Conservation (phyloP, 371 early-diverging fungal species). For the Dipsacomyces acuminosporus region DNA sequence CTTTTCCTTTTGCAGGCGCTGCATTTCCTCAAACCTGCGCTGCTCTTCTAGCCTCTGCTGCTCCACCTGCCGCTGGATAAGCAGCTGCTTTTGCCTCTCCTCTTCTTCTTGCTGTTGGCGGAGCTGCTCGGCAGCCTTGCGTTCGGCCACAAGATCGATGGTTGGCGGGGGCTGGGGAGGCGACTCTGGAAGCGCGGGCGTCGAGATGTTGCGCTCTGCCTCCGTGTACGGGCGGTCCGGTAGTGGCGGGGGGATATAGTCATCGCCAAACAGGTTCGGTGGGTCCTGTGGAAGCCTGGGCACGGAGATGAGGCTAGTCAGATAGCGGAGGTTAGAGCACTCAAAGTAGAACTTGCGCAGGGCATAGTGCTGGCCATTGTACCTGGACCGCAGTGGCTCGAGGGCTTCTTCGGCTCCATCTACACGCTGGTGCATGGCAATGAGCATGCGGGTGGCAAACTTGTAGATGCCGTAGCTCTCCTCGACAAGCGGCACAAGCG, state of each 20-base stretch:
- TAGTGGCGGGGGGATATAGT: constrained; percentile 38
- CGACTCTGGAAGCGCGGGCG: constrained; percentile 56
- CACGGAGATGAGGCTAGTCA: constrained; percentile 88
- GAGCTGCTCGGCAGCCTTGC: constrained; percentile 59
- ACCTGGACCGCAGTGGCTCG: constrained; percentile 79
- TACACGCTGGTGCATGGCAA: constrained; percentile 87
- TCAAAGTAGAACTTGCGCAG: constrained; percentile 88
- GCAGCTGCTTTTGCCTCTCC: constrained; percentile 63
- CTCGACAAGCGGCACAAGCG: constrained; percentile 94
- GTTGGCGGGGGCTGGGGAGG: constrained; percentile 59
- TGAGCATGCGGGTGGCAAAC: constrained; percentile 90
- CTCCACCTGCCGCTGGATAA: constrained; percentile 57
- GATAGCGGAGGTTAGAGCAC: constrained; percentile 81
- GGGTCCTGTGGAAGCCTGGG: constrained; percentile 81
- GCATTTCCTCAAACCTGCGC: constrained; percentile 68
- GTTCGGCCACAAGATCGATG: constrained; percentile 58
- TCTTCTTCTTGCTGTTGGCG: constrained; percentile 70
- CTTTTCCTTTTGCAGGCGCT: constrained; percentile 59
- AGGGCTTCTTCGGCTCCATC: constrained; percentile 76
- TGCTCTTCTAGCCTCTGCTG: constrained; percentile 52
- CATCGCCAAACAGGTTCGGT: constrained; percentile 58
- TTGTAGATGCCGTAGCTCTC: constrained; percentile 94
- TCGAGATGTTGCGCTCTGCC: constrained; percentile 30
- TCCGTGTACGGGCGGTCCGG: constrained; percentile 29
- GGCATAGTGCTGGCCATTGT: constrained; percentile 78